These are phyloP conservation scores for Talaromyces adpressus DNA, from an alignment of 495 filamentous ascomycete genomes.

Conservation along the genomic window DNA sequence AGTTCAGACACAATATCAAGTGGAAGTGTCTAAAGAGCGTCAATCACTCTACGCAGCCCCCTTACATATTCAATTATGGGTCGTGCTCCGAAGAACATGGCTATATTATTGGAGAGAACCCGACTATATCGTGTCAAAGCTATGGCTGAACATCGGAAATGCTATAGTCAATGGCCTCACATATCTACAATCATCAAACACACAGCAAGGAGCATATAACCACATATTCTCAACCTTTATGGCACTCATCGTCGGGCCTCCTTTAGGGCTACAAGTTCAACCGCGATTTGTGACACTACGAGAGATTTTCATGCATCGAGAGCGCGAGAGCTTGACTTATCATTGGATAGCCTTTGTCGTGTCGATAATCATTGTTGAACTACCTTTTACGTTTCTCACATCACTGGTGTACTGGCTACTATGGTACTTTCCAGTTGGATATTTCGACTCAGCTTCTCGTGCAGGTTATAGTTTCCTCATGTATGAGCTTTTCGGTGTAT, in stretches of 20 bases:
- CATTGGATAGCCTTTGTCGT: conserved; percentile 67
- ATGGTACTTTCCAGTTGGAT: conserved; percentile 66
- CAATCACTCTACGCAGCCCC: conserved; percentile 47
- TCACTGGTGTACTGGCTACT: conserved; percentile 50
- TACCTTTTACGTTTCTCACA: conserved; percentile 63
- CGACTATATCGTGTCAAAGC: conserved; percentile 52
- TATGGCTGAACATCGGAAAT: conserved; percentile 41
- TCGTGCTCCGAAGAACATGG: conserved; percentile 46
- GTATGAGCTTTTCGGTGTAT: conserved; percentile 11
- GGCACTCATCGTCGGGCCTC: conserved; percentile 73
- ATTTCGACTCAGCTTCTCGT: conserved; percentile 40
- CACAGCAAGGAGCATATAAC: conserved; percentile 80
- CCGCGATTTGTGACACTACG: conserved; percentile 64
- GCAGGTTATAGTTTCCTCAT: conserved; percentile 15
- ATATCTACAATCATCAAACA: conserved; percentile 70
- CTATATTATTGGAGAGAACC: conserved; percentile 56
- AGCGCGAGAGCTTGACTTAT: conserved; percentile 68
- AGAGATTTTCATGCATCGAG: conserved; percentile 64
- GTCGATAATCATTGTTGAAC: conserved; percentile 63
- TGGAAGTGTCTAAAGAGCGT: conserved; percentile 17
- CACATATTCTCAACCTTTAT: conserved; percentile 90
- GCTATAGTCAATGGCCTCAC: conserved; percentile 85
- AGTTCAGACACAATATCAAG: conserved; percentile 21
- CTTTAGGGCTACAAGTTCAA: conserved; percentile 71
- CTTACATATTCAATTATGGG: conserved; percentile 43